A percentile compares a stretch with the other conserved stretches of the same genome.
Conservation (phyloP, 1,284 basidiomycete species). For the Leccinum olivaceoglutinosum region DNA sequence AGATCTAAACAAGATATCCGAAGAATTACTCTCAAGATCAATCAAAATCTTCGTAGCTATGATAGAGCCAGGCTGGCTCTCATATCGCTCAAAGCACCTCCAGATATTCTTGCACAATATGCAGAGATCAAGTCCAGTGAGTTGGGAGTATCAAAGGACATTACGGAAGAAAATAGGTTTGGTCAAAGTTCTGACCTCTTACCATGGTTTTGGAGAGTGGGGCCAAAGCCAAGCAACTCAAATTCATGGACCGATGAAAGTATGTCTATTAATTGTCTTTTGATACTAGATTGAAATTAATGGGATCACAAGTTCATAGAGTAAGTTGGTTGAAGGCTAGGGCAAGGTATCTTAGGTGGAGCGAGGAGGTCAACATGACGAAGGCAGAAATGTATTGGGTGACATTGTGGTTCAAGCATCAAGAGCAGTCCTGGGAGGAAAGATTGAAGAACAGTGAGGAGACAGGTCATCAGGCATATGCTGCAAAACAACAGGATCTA, state of each 20-base stretch:
- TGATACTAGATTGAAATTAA: background rate
- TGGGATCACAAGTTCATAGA: background rate
- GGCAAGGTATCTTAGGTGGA: background rate
- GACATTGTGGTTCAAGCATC: background rate
- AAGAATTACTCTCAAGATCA: constrained; percentile 4
- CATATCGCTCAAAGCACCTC: background rate
- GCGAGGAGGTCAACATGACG: background rate
- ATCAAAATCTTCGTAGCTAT: constrained; percentile 6
- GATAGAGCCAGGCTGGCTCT: constrained; percentile 1
- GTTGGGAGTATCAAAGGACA: background rate
- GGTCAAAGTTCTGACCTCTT: background rate
- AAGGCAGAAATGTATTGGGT: background rate
- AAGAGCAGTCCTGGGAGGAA: background rate
- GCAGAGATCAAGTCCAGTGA: background rate
- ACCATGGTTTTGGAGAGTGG: background rate
- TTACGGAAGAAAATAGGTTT: background rate
- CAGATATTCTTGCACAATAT: constrained; percentile 2
- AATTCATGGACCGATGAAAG: background rate
- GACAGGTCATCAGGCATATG: background rate
- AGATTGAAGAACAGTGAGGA: background rate
- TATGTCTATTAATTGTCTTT: background rate
- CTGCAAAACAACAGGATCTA: background rate
- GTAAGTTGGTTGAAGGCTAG: background rate
- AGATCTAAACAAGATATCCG: constrained; percentile 8
- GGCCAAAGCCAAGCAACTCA: background rate